Evolutionary conservation across 1,284 basidiomycete genomes (phyloP).

Genomic region (Wallemia hederae): DNA sequence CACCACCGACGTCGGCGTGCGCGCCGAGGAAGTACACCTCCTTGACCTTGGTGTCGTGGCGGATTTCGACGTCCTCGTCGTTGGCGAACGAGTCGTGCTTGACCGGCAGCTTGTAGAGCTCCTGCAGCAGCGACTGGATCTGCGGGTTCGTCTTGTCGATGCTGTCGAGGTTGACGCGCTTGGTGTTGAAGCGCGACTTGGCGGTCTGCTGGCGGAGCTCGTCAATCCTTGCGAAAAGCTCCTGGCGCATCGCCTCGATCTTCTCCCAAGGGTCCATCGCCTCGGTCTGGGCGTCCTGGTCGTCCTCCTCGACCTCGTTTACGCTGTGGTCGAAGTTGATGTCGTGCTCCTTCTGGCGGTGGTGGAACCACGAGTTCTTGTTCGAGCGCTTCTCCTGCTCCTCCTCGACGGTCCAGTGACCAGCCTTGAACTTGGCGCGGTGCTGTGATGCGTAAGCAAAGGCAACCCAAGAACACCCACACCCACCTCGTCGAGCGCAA

Average conservation of each 20-base stretch:
- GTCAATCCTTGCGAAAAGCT: neutral
- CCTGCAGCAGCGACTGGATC: neutral
- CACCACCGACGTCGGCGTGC: constrained; percentile 5
- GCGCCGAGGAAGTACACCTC: constrained; percentile 13
- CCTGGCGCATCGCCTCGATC: neutral
- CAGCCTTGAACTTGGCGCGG: constrained; percentile 30
- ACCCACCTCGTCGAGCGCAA: constrained; percentile 28
- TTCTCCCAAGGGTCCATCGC: neutral
- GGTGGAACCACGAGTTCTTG: neutral
- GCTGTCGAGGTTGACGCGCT: neutral
- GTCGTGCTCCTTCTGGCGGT: neutral
- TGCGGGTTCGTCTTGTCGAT: neutral
- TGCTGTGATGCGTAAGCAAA: constrained; percentile 9
- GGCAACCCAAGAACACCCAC: too few species aligned
- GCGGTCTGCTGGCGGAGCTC: neutral
- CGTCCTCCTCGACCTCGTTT: neutral
- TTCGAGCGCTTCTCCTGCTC: neutral
- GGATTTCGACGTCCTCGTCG: neutral
- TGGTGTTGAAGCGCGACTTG: neutral
- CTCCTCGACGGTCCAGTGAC: constrained; percentile 14
- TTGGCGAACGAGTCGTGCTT: neutral
- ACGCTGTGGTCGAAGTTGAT: neutral
- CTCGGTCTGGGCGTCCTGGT: neutral
- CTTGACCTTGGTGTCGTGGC: constrained; percentile 2
- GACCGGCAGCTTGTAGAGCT: neutral